These are phyloP conservation scores for Curvularia hawaiiensis DNA, from an alignment of 2,329 filamentous ascomycete genomes.

Conservation along the genomic window DNA sequence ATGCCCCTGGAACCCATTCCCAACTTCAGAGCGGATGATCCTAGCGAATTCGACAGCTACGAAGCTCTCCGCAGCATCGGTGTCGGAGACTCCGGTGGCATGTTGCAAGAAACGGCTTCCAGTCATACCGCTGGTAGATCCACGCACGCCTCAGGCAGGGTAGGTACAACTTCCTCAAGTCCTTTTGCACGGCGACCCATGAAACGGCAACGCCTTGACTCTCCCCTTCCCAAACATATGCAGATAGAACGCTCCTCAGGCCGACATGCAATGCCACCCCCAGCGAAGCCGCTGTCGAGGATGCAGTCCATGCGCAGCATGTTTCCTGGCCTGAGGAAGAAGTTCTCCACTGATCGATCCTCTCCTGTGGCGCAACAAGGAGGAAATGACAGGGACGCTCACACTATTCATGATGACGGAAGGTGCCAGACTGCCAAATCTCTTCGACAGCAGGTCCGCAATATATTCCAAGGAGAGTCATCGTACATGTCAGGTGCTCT, in stretches of 20 bases:
- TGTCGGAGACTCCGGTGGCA: not conserved
- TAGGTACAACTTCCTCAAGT: slow-evolving; percentile 12
- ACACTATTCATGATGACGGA: slow-evolving; percentile 20
- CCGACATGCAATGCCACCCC: slow-evolving; percentile 49
- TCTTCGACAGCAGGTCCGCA: not conserved
- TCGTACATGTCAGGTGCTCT: slow-evolving; percentile 36
- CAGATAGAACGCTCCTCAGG: slow-evolving; percentile 25
- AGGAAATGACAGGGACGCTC: slow-evolving; percentile 9
- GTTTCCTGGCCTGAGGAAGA: slow-evolving; percentile 32
- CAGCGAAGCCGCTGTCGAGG: slow-evolving; percentile 32
- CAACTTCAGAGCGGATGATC: slow-evolving; percentile 21
- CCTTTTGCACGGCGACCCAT: slow-evolving; percentile 27
- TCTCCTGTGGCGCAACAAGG: slow-evolving; percentile 3
- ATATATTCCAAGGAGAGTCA: slow-evolving; percentile 11
- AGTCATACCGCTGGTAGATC: slow-evolving; percentile 35
- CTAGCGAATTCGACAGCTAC: slow-evolving; percentile 17
- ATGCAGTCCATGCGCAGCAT: slow-evolving; percentile 38
- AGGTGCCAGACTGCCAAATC: slow-evolving; percentile 13
- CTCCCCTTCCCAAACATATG: slow-evolving; percentile 26
- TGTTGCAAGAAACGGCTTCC: slow-evolving; percentile 24
- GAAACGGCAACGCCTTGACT: slow-evolving; percentile 43
- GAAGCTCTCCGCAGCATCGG: slow-evolving; percentile 8
- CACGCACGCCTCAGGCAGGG: slow-evolving; percentile 18
- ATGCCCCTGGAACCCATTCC: slow-evolving; percentile 37
- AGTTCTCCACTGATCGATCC: slow-evolving; percentile 18